A percentile compares a stretch with the other conserved stretches of the same genome.
These are phyloP conservation scores for Achaetomium macrosporum DNA, from an alignment of 2,329 filamentous ascomycete species.

Conservation along the genomic window DNA sequence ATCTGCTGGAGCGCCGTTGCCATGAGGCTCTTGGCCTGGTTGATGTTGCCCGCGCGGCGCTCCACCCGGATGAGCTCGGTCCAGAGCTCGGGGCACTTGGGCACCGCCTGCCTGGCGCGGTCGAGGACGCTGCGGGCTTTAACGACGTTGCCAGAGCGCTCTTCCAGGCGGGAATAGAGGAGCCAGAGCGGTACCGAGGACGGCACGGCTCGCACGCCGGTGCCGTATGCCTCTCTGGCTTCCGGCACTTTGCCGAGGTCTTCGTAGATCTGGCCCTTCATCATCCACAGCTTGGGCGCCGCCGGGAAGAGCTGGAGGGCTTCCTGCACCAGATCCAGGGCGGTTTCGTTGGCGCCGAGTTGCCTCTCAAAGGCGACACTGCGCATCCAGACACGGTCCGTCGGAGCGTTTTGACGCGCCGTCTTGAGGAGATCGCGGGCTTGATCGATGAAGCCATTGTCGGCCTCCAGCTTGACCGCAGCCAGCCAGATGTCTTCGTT, in stretches of 20 bases:
- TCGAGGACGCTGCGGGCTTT: constrained; percentile 94
- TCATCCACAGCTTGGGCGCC: constrained; percentile 90
- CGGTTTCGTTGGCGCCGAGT: constrained; percentile 68
- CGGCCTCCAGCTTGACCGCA: constrained; percentile 92
- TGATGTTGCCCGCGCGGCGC: constrained; percentile 73
- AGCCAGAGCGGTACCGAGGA: constrained; percentile 85
- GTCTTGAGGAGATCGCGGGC: constrained; percentile 75
- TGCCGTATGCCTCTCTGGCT: constrained; percentile 82
- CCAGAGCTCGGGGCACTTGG: constrained; percentile 80
- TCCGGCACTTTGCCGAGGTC: constrained; percentile 70
- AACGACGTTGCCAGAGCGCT: constrained; percentile 73
- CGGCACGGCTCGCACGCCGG: constrained; percentile 81
- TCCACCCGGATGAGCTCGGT: constrained; percentile 92
- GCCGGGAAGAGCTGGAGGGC: constrained; percentile 81
- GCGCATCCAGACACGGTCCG: constrained; percentile 96
- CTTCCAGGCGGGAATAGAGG: constrained; percentile 81
- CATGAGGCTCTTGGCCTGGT: constrained; percentile 88
- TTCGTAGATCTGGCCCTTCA: constrained; percentile 98
- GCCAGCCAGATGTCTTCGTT: constrained; percentile 98
- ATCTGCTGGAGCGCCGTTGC: constrained; percentile 88
- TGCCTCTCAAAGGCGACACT: constrained; percentile 90
- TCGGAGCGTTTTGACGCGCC: constrained; percentile 82
- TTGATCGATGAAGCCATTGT: constrained; percentile 75
- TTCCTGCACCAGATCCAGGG: constrained; percentile 80
- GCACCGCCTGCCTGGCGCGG: constrained; percentile 78